Base-by-base conservation (phyloP, 495 filamentous ascomycete genomes). In the Penicillium ucsense region DNA sequence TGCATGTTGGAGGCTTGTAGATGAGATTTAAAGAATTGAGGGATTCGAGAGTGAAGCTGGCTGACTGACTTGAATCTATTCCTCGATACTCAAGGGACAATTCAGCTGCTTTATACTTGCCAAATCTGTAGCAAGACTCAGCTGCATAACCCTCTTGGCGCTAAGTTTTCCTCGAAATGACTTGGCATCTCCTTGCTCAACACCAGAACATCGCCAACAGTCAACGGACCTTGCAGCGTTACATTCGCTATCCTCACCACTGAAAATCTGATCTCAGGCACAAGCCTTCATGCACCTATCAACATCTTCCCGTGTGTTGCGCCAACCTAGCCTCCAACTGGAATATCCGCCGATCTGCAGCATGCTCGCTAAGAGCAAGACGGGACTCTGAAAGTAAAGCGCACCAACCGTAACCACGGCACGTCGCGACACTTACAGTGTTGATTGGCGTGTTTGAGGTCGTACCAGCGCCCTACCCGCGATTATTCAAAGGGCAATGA, bases 1-100 rank as follows among this genome's bases (percentile, higher is more conserved):
- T 60, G 52, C 63, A 66, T 66, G 12, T 60, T 62, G 52, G 6
- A 7, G 43, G 29, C 31, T 3, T 27, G 31, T 37, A 36, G 29
- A 27, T 43, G 5, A 40, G 9, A 10, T 11, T 28, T 4, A 31
- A 31, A 45, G 8, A 28, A 35, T 10, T 1, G 35, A 33, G 29
- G 9, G 33, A 45, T 37, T 31, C 7, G 8, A 27, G 20, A 20
- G 20, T 20, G 20, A 20, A 20, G 20, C 20, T 20, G 37, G 32
- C 4, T 47, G 8, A 28, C 9, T 43, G 41, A 31, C 0, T 10
- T 11, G 8, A 41, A 38, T 32, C 11, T 32, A 20, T 7, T 3
- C 8, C 30, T 20, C 27, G 42, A 29, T 35, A 10, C 11, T 44
- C 20, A 5, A 11, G 8, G 20, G 20, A 20, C 1, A 20, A 20